A percentile compares a stretch with the other conserved stretches of the same genome.
Evolutionary conservation across 2,329 filamentous ascomycete genomes (phyloP).

Genomic region (Apiospora phragmitis): DNA sequence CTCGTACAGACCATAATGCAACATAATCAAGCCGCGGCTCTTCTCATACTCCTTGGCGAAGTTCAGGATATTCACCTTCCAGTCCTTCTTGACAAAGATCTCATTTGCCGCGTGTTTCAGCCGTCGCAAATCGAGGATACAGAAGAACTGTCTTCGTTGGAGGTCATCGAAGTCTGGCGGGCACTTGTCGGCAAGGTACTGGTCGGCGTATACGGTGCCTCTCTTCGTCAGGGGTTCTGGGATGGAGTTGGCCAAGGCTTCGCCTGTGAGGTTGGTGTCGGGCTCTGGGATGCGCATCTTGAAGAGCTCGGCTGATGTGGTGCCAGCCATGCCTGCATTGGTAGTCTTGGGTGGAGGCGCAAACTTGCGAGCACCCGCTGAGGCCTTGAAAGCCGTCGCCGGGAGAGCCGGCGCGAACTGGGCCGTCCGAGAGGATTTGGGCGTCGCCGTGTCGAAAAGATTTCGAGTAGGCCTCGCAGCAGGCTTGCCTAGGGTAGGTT

Average conservation of each 20-base stretch:
- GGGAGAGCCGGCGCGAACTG: constrained; percentile 31
- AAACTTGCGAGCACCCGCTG: constrained; percentile 28
- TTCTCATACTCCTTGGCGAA: constrained; percentile 67
- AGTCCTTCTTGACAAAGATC: constrained; percentile 61
- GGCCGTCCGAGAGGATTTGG: constrained; percentile 25
- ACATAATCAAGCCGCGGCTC: constrained; percentile 60
- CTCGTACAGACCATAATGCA: constrained; percentile 62
- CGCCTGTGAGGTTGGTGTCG: constrained; percentile 56
- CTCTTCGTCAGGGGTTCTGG: constrained; percentile 52
- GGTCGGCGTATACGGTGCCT: constrained; percentile 60
- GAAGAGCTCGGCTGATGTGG: constrained; percentile 53
- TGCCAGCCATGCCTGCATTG: constrained; percentile 50
- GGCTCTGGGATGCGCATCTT: constrained; percentile 60
- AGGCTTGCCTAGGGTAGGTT: constrained; percentile 23
- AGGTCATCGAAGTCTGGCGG: constrained; percentile 58
- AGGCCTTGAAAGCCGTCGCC: constrained; percentile 23
- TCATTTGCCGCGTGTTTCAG: constrained; percentile 63
- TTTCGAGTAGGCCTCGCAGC: constrained; percentile 26
- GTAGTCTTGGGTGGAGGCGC: constrained; percentile 38
- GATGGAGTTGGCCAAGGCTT: constrained; percentile 53
- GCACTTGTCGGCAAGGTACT: constrained; percentile 58
- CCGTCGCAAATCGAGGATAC: constrained; percentile 61
- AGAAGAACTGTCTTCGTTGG: constrained; percentile 63
- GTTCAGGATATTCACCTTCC: constrained; percentile 62
- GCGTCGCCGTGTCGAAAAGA: constrained; percentile 32